Evolutionary conservation across 768 basidiomycete genomes (phyloP).

Genomic region (Pleurotus tuoliensis): DNA sequence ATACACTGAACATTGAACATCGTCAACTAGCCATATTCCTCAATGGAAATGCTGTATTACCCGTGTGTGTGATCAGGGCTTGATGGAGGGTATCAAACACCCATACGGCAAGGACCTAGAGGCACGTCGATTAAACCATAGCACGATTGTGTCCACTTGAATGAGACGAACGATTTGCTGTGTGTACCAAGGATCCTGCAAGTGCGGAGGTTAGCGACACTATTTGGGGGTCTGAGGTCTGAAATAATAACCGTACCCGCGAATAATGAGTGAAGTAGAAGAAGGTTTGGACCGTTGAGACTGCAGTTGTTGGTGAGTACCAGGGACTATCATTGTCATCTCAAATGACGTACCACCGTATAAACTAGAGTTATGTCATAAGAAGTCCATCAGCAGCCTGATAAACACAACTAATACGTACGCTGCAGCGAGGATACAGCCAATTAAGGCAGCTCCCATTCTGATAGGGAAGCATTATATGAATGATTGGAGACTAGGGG

Average conservation of each 20-base stretch:
- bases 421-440: conserved; percentile 44
- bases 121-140: neutral
- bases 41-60: conserved; percentile 18
- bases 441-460: conserved; percentile 47
- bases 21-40: too few species aligned
- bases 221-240: conserved; percentile 3
- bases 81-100: conserved; percentile 51
- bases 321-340: neutral
- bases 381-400: neutral
- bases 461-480: conserved; percentile 19
- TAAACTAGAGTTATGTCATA: conserved; percentile 27
- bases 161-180: conserved; percentile 34
- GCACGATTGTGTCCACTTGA: neutral
- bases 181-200: conserved; percentile 47
- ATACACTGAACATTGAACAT: conserved; percentile 31
- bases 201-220: neutral
- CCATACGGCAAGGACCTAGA: conserved; percentile 47
- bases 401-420: conserved; percentile 24
- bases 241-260: conserved; percentile 20
- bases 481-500: neutral
- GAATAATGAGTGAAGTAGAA: conserved; percentile 48
- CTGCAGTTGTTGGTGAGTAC: conserved; percentile 22
- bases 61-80: conserved; percentile 45
- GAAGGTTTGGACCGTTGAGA: conserved; percentile 52
- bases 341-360: conserved; percentile 39